These are phyloP conservation scores for Avicennia marina DNA, from an alignment of 257 asterid genomes.

Conservation along the genomic window DNA sequence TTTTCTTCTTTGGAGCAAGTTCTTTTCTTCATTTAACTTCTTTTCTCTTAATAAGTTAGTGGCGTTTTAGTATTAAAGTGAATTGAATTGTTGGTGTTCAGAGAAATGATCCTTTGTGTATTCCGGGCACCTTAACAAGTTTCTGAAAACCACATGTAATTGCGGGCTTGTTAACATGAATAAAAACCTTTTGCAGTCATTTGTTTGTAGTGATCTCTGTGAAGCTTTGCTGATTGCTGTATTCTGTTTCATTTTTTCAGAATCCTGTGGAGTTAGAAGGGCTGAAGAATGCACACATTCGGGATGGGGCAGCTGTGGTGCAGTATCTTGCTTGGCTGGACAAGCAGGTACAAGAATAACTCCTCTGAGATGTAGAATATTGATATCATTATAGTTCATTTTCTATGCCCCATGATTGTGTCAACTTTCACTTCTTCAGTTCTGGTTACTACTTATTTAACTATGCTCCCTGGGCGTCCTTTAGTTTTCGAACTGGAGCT, in stretches of 20 bases:
- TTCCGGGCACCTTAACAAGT: neutral
- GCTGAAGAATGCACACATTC: constrained; percentile 83
- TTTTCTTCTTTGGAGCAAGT: neutral
- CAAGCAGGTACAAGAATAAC: constrained; percentile 50
- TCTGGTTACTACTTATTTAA: too few species aligned
- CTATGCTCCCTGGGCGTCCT: too few species aligned
- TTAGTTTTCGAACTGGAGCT: neutral
- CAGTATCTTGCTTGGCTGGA: constrained; percentile 93
- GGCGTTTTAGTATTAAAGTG: neutral
- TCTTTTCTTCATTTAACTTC: neutral
- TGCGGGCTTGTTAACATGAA: neutral
- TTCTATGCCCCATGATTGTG: too few species aligned
- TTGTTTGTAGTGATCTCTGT: neutral
- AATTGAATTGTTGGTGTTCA: neutral
- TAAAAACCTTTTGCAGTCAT: constrained; percentile 5
- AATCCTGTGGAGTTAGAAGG: constrained; percentile 92
- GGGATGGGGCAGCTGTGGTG: constrained; percentile 98
- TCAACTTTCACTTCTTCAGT: too few species aligned
- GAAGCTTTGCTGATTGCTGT: neutral
- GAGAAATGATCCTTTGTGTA: neutral
- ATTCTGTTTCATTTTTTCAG: constrained; percentile 29
- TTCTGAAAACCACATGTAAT: neutral
- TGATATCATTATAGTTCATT: too few species aligned
- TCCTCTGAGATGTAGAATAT: too few species aligned
- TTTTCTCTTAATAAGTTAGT: constrained; percentile 3